These are phyloP conservation scores for Rehmannia glutinosa DNA, from an alignment of 257 asterid genomes.

Conservation along the genomic window DNA sequence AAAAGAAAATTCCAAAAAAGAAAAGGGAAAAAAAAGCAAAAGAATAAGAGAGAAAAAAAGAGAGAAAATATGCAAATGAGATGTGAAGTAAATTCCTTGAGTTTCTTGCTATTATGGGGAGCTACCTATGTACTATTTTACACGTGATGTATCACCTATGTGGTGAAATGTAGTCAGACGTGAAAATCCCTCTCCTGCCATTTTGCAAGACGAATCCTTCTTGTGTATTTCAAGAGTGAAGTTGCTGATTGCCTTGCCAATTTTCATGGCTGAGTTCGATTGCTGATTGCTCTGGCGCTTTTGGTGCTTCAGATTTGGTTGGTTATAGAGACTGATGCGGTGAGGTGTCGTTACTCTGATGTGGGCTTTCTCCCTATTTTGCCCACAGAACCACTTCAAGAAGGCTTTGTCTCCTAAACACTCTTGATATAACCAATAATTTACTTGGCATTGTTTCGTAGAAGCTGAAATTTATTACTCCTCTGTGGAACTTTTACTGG, in stretches of 20 bases:
- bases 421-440: not conserved
- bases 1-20: constrained; percentile 7
- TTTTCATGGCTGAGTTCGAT: constrained; percentile 39
- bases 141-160: constrained; percentile 16
- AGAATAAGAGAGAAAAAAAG: not conserved
- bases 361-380: constrained; percentile 29
- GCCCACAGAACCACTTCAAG: constrained; percentile 23
- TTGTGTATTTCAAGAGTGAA: constrained; percentile 38
- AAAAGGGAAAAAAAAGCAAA: not conserved
- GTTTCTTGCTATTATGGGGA: constrained; percentile 5
- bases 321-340: constrained; percentile 50
- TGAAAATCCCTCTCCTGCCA: constrained; percentile 20
- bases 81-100: constrained; percentile 1
- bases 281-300: constrained; percentile 51
- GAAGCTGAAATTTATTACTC: not conserved
- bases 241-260: constrained; percentile 30
- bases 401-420: constrained; percentile 5
- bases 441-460: not conserved
- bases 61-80: constrained; percentile 6
- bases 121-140: constrained; percentile 13
- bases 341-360: constrained; percentile 68
- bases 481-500: not conserved
- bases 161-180: constrained; percentile 28
- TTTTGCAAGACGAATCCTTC: constrained; percentile 31
- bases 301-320: constrained; percentile 43